phyloP scores from a whole-genome alignment of 2,329 filamentous ascomycete species.

The Cordyceps cicadae region DNA sequence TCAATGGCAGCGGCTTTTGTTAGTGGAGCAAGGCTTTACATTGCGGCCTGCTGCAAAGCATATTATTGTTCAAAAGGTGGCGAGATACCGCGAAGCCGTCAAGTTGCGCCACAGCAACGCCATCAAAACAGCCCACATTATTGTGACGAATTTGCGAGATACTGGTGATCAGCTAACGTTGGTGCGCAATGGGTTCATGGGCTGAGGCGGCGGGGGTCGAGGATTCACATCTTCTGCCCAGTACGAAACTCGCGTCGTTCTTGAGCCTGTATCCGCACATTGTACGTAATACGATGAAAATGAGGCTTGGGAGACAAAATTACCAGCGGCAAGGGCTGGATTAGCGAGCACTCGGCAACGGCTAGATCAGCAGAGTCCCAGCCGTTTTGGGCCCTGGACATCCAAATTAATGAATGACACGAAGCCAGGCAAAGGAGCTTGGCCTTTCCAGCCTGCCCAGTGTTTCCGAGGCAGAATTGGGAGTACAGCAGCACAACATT shows the following conservation, averaged over 20 bases:
- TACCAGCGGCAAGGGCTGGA: background rate
- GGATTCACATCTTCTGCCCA: background rate
- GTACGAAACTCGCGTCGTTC: background rate
- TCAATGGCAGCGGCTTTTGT: background rate
- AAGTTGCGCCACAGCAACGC: background rate
- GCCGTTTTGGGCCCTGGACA: constrained; percentile 4
- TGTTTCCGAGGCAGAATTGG: background rate
- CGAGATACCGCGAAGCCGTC: background rate
- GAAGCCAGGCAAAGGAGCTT: background rate
- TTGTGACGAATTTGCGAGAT: background rate
- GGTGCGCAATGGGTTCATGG: background rate
- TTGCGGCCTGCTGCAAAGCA: background rate
- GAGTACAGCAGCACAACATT: background rate
- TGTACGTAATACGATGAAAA: background rate
- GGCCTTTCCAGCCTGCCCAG: background rate
- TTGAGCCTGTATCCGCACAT: background rate
- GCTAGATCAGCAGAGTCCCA: background rate
- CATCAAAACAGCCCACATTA: background rate
- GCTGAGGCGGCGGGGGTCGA: background rate
- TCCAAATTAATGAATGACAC: too few species aligned
- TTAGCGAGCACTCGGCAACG: background rate
- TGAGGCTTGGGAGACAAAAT: background rate
- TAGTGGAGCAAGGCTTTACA: background rate
- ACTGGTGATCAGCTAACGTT: background rate
- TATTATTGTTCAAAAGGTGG: background rate